Evolutionary conservation across 148 eudicot species (phyloP).

Genomic region (Salicornia ramosissima): DNA sequence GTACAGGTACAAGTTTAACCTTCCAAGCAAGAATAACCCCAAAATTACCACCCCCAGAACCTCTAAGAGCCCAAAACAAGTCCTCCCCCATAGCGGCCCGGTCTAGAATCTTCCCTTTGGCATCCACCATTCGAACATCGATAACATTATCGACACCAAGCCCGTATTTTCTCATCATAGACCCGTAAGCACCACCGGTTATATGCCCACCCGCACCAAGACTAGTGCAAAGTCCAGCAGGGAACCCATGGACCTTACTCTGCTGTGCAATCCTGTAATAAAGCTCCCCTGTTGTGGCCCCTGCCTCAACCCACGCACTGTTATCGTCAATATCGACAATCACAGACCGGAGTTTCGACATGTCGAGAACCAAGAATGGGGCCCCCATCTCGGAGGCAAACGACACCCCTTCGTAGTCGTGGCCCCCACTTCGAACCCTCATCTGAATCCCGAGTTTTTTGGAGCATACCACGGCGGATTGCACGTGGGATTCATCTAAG

Average conservation of each 20-base stretch:
- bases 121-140: constrained; percentile 37
- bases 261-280: constrained; percentile 35
- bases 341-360: constrained; percentile 29
- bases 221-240: constrained; percentile 33
- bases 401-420: constrained; percentile 47
- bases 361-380: constrained; percentile 42
- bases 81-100: constrained; percentile 46
- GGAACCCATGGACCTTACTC: constrained; percentile 29
- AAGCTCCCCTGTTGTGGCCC: constrained; percentile 39
- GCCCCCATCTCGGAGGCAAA: constrained; percentile 26
- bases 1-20: constrained; percentile 40
- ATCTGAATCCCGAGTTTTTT: constrained; percentile 28
- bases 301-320: constrained; percentile 43
- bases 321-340: constrained; percentile 27
- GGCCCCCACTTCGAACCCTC: constrained; percentile 44
- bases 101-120: constrained; percentile 29
- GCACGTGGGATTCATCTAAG: constrained; percentile 34
- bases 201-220: constrained; percentile 38
- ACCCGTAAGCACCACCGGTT: constrained; percentile 45
- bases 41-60: constrained; percentile 46
- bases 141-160: constrained; percentile 45
- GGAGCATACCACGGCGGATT: constrained; percentile 31
- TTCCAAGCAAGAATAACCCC: constrained; percentile 50
- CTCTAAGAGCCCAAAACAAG: constrained; percentile 49
- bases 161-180: constrained; percentile 43